Conservation (phyloP, 2,329 filamentous ascomycete species). For the Dothistroma pini region DNA sequence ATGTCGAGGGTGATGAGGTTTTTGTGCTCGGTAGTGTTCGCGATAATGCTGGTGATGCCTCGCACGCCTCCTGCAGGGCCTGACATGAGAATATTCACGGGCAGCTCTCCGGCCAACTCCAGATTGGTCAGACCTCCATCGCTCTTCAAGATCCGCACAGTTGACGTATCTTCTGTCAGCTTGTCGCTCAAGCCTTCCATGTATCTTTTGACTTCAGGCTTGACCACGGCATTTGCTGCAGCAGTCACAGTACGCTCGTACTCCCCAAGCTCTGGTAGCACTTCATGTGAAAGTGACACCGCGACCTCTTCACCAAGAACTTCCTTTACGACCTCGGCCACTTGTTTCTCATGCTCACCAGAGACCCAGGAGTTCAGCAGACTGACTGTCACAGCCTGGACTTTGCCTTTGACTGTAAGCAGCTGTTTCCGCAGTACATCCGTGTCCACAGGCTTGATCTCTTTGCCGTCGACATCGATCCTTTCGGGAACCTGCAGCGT, state of each 20-base stretch:
- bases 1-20: constrained; percentile 29
- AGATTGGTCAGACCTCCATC: constrained; percentile 29
- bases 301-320: constrained; percentile 26
- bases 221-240: constrained; percentile 28
- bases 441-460: constrained; percentile 24
- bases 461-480: constrained; percentile 25
- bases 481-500: constrained; percentile 26
- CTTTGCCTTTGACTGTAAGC: constrained; percentile 27
- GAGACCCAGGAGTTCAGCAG: constrained; percentile 29
- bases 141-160: constrained; percentile 27
- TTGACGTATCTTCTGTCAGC: constrained; percentile 24
- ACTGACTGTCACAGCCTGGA: constrained; percentile 28
- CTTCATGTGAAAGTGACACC: constrained; percentile 26
- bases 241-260: constrained; percentile 29
- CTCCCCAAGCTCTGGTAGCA: constrained; percentile 29
- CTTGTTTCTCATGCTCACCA: constrained; percentile 26
- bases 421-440: constrained; percentile 25
- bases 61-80: constrained; percentile 28
- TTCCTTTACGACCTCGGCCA: constrained; percentile 25
- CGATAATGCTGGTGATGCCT: constrained; percentile 29
- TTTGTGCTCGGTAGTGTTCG: constrained; percentile 27
- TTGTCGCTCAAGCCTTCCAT: constrained; percentile 26
- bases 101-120: constrained; percentile 23
- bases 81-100: constrained; percentile 29
- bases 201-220: constrained; percentile 29